These are phyloP conservation scores for Cicer pinnatifidum DNA, from an alignment of 306 rosid genomes.

Conservation along the genomic window DNA sequence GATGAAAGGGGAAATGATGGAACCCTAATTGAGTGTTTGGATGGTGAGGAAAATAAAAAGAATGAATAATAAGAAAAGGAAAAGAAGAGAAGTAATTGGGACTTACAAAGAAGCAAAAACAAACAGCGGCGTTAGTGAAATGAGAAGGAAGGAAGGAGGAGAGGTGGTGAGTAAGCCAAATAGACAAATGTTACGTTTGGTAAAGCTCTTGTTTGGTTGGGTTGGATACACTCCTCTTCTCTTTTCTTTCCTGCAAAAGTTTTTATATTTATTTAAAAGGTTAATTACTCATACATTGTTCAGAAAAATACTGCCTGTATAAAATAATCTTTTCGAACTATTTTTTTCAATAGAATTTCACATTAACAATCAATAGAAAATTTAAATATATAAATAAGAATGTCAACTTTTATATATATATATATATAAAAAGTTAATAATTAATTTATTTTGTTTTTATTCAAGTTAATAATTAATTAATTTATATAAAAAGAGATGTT, in stretches of 20 bases:
- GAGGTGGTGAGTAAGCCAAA: not conserved
- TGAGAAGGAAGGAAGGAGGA: slow-evolving; percentile 13
- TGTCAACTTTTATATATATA: too few species aligned
- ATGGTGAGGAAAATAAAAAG: not conserved
- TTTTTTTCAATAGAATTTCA: too few species aligned
- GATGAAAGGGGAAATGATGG: slow-evolving; percentile 23
- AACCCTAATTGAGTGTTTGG: slow-evolving; percentile 50
- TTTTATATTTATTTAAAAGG: not conserved
- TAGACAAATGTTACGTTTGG: not conserved
- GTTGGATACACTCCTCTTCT: not conserved
- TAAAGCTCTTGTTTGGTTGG: slow-evolving; percentile 15
- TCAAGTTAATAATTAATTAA: too few species aligned
- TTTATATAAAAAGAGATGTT: too few species aligned
- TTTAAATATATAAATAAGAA: too few species aligned
- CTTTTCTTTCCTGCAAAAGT: not conserved
- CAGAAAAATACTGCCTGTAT: too few species aligned
- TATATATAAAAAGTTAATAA: too few species aligned
- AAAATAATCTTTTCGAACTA: too few species aligned
- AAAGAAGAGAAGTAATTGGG: not conserved
- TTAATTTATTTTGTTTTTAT: too few species aligned
- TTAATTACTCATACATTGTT: not conserved
- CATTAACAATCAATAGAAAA: too few species aligned
- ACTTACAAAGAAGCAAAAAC: slow-evolving; percentile 37
- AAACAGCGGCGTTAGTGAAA: slow-evolving; percentile 45
- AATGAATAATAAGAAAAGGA: not conserved